A percentile compares a stretch with the other conserved stretches of the same genome.
These are phyloP conservation scores for Teratosphaeria pseudoeucalypti DNA, from an alignment of 2,329 filamentous ascomycete genomes.

Conservation along the genomic window DNA sequence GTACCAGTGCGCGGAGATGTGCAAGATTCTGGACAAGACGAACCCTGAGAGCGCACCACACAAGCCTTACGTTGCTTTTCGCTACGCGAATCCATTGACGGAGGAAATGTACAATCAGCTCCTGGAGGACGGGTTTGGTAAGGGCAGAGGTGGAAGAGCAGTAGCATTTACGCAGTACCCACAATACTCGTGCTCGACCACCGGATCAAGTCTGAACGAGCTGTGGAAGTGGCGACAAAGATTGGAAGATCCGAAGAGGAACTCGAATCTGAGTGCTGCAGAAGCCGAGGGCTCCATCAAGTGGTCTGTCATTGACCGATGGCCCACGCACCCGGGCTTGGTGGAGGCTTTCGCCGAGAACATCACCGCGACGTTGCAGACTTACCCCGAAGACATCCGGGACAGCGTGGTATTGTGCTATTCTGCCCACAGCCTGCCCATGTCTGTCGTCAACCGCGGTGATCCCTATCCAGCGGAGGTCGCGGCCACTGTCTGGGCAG, in stretches of 20 bases:
- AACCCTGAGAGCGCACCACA: conserved; percentile 92
- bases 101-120: conserved; percentile 84
- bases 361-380: conserved; percentile 72
- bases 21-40: conserved; percentile 84
- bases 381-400: conserved; percentile 73
- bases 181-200: conserved; percentile 96
- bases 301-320: conserved; percentile 97
- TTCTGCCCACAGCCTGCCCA: conserved; percentile 84
- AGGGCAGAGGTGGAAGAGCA: conserved; percentile 79
- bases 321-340: conserved; percentile 83
- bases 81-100: conserved; percentile 86
- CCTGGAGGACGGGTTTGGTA: conserved; percentile 80
- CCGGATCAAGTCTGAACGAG: conserved; percentile 90
- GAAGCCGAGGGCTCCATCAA: conserved; percentile 60
- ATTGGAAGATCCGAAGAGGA: conserved; percentile 46
- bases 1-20: conserved; percentile 88
- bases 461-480: conserved; percentile 95
- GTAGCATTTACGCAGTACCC: conserved; percentile 98
- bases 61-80: conserved; percentile 94
- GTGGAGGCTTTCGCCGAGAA: conserved; percentile 88
- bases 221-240: conserved; percentile 93
- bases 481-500: conserved; percentile 86
- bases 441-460: conserved; percentile 93
- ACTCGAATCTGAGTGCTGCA: conserved; percentile 38
- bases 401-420: conserved; percentile 80